Conservation (phyloP, 257 asterid species). For the Solanum sparsipilum region DNA sequence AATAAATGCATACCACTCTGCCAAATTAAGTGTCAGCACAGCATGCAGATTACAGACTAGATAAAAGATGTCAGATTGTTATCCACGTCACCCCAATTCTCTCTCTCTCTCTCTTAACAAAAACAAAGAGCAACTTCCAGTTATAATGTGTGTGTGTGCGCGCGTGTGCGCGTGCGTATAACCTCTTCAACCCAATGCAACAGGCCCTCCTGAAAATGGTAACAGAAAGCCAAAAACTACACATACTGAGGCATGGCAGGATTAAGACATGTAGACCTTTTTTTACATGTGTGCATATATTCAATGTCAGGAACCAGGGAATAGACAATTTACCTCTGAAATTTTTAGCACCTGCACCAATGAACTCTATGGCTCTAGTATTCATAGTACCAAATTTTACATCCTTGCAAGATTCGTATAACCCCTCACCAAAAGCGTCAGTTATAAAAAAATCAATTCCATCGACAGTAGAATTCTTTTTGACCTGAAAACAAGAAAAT, state of each 20-base stretch:
- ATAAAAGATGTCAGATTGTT: background rate
- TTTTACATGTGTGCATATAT: background rate
- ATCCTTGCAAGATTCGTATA: slow-evolving; percentile 95
- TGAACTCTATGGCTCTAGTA: slow-evolving; percentile 87
- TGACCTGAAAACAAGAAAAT: slow-evolving; percentile 39
- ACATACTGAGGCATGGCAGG: background rate
- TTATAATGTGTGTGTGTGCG: background rate
- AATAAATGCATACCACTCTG: slow-evolving; percentile 89
- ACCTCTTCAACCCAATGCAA: background rate
- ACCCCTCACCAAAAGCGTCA: slow-evolving; percentile 67
- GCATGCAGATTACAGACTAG: background rate
- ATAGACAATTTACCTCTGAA: slow-evolving; percentile 45
- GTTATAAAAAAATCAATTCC: slow-evolving; percentile 72
- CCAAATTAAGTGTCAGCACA: slow-evolving; percentile 19
- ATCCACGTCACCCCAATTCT: background rate
- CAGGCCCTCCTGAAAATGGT: background rate
- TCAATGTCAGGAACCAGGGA: background rate
- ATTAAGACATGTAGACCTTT: background rate
- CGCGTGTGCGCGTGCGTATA: background rate
- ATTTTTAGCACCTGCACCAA: slow-evolving; percentile 92
- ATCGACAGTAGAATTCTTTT: slow-evolving; percentile 54
- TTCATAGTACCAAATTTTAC: slow-evolving; percentile 96
- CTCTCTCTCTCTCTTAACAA: background rate
- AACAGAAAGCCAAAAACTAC: background rate
- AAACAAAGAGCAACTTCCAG: background rate